Evolutionary conservation across 768 basidiomycete genomes (phyloP), one percentile per base, ranked within the genome.

Genomic region (Russula sp.): DNA sequence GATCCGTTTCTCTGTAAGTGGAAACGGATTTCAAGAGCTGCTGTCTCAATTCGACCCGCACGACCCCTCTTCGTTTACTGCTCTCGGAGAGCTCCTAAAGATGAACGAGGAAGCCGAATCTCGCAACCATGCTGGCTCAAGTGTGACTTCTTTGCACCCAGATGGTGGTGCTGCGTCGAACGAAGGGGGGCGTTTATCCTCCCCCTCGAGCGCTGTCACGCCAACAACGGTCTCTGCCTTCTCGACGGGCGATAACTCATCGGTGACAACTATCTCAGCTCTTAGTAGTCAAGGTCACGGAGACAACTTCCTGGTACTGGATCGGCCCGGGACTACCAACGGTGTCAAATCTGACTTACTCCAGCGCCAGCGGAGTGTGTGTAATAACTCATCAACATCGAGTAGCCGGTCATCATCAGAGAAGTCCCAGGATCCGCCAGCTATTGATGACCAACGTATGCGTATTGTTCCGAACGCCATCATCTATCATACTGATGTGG

Each of bases 1-100:
- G 0, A 94, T 96, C 71, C 85, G 91, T n/a, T 89, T 96, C 73
- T 95, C 94, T 18, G 81, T 96, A 77, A 89, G 85, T 63, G 83
- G 86, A 52, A 79, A 84, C 0, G 94, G 96, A 73, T 94, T 98
- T 71, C 84, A 86, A 0, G 88, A 89, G 63, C 74, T 90, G 20
- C 80, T 90, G 57, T 83, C 75, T 69, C 82, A 83, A 36, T 83
- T 85, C 7, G 83, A 81, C 42, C 82, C 66, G 18, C 59, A 46
- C 36, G 55, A 65, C n/a, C 64, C 59, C 49, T 61, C 59, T 71
- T 81, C 62, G 78, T 80, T 69, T 77, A 79, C 20, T 34, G 51
- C 53, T 18, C 71, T 84, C 54, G 79, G 81, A 46, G 76, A 78
- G 52, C 73, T 87, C 40, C 76, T 80, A 6, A 79, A 80, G 59